Base-by-base conservation (phyloP, 176 grass and related monocot species). In the Eragrostis curvula region DNA sequence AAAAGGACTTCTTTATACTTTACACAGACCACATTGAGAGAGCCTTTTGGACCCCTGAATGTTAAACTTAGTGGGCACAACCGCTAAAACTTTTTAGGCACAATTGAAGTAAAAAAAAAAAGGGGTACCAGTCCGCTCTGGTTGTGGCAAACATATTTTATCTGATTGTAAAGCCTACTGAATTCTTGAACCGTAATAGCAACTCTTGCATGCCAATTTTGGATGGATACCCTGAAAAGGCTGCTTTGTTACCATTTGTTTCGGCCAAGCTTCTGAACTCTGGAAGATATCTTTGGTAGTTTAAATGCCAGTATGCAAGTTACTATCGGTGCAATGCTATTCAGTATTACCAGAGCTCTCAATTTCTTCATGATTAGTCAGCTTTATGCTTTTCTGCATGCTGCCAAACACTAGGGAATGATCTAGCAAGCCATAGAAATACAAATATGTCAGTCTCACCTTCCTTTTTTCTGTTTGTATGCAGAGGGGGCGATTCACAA, bases 401-500 rank as follows among this genome's bases (percentile, higher is more conserved):
- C 23, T 23, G 42, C 12, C 12, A 5, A 63, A 27, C 11, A 47
- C 20, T 44, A 36, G 39, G 57, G 46, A 85, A 74, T 73, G 72
- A 49, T 84, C 40, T 46, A 18, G 3, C 7, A 50, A 49, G 42
- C 18, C 42, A 44, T 63, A 63, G 3, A 48, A 58, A 39, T 43
- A 59, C 25, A 56, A 75, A 57, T 12, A 49, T 12, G 1, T 48
- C 18, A 9, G 23, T 84, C 68, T 73, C 30, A 82, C 39, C 18
- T 75, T 63, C 67, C 51, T 42, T 2, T 2, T 66, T 69, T 51
- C 21, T 18, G 32, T 89, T 85, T 71, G 18, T 75, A 68, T 92
- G 70, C 78, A 96, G 97, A 81, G 97, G 93, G 30, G 89, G 85
- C 12, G 81, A 96, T 18, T 82, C 91, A 64, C 91, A 99, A 44